phyloP scores from a whole-genome alignment of 306 rosid species.

The Inga laurina region DNA sequence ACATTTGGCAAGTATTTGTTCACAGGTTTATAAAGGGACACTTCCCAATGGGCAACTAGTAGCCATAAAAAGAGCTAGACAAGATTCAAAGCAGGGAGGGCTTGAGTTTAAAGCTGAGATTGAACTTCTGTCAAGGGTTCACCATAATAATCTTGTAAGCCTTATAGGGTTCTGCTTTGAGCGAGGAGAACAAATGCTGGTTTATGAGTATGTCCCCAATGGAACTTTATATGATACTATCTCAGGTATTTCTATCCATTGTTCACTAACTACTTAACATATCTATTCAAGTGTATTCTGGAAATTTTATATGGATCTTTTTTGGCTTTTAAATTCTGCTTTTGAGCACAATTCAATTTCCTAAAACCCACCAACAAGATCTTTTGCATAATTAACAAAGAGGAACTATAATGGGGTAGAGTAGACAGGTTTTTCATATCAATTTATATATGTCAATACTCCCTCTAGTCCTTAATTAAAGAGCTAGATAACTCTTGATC shows the following conservation, averaged over 20 bases:
- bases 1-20: not conserved
- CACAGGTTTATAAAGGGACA: conserved; percentile 57
- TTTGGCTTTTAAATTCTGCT: not conserved
- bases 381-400: not conserved
- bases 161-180: conserved; percentile 72
- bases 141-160: conserved; percentile 65
- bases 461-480: too few species aligned
- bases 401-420: too few species aligned
- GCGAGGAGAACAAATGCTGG: conserved; percentile 61
- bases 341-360: not conserved
- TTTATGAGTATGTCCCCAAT: conserved; percentile 58
- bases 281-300: not conserved
- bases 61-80: conserved; percentile 60
- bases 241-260: conserved; percentile 37
- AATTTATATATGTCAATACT: too few species aligned
- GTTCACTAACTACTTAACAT: not conserved
- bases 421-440: too few species aligned
- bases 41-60: conserved; percentile 51
- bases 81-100: conserved; percentile 55
- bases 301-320: not conserved
- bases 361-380: too few species aligned
- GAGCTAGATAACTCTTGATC: too few species aligned
- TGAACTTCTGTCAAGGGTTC: conserved; percentile 75
- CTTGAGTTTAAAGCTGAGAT: conserved; percentile 63
- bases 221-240: conserved; percentile 53